Evolutionary conservation across 2,329 filamentous ascomycete species (phyloP), one percentile per base, ranked within the genome.

Genomic region (Boeremia lycopersici): DNA sequence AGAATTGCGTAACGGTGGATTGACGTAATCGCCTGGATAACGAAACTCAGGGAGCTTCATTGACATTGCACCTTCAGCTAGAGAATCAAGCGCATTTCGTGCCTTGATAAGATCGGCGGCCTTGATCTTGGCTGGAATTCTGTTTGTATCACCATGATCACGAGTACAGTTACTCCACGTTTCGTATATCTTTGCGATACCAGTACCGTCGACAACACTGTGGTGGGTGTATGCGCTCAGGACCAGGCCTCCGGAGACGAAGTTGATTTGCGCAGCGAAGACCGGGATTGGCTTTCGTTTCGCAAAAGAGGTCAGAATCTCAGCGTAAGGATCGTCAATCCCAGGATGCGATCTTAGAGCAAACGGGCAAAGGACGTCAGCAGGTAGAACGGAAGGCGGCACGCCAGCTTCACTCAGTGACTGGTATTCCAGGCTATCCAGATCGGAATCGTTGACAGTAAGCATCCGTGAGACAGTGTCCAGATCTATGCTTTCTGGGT

Each of bases 141-240:
- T 7, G 4, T 5, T 3, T 10, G 7, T n/a, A 23, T 25, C 9
- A 10, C 13, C 12, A 10, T 25, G 34, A 6, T n/a, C 15, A 17
- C 23, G 48, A 34, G 38, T 33, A 2, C 39, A 13, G 7, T 3
- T n/a, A 23, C 59, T 62, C 63, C 62, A 68, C 1, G 51, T 19
- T 19, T 58, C 34, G 25, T 60, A 63, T 0, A 68, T 48, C 13
- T 43, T 54, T 7, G 55, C 48, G 10, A 64, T 56, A 0, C 62
- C 64, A 3, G 39, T 54, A 5, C 62, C 63, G 41, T 70, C 67
- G 9, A 58, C 31, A 13, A 64, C 56, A 25, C 50, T 57, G 49
- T 73, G 69, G 50, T 70, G 59, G 8, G 57, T 51, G 55, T 68
- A 71, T 1, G 64, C 46, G 36, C 67, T 71, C 17, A 72, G 40